Evolutionary conservation across 371 early-diverging fungal species (phyloP).

Genomic region (Smittium mucronatum): DNA sequence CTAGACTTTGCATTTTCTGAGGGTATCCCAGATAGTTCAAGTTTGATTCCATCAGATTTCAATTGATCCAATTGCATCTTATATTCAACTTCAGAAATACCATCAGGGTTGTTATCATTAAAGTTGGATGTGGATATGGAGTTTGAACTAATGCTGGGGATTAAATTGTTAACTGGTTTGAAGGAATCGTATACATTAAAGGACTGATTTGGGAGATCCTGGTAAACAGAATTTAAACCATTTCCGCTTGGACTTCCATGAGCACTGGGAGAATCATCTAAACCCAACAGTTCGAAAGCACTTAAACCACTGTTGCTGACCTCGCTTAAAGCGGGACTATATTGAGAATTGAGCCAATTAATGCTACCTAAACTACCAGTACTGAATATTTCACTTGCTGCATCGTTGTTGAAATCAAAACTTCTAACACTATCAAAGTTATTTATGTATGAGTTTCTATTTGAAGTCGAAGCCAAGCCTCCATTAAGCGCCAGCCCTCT

Average conservation of each 20-base stretch:
- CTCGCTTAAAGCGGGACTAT: not conserved
- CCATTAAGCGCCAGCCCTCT: not conserved
- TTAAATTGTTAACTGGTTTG: not conserved
- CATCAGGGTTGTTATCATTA: not conserved
- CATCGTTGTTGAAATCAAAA: not conserved
- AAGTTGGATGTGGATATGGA: not conserved
- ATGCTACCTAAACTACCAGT: not conserved
- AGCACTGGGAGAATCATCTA: not conserved
- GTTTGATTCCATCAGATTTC: slow-evolving; percentile 10
- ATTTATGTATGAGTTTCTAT: not conserved
- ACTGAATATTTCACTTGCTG: slow-evolving; percentile 1
- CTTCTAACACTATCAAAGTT: not conserved
- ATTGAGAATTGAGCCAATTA: not conserved
- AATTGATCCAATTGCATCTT: not conserved
- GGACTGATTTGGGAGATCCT: not conserved
- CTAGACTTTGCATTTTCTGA: slow-evolving; percentile 72
- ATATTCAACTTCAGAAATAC: not conserved
- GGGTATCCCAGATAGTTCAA: slow-evolving; percentile 47
- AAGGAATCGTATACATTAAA: not conserved
- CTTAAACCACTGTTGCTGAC: not conserved
- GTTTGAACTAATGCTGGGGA: not conserved
- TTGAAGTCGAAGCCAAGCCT: not conserved
- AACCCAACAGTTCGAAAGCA: not conserved
- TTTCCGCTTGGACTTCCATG: not conserved
- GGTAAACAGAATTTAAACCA: not conserved